Conservation (phyloP, 495 filamentous ascomycete genomes). For the Lentithecium fluviatile region DNA sequence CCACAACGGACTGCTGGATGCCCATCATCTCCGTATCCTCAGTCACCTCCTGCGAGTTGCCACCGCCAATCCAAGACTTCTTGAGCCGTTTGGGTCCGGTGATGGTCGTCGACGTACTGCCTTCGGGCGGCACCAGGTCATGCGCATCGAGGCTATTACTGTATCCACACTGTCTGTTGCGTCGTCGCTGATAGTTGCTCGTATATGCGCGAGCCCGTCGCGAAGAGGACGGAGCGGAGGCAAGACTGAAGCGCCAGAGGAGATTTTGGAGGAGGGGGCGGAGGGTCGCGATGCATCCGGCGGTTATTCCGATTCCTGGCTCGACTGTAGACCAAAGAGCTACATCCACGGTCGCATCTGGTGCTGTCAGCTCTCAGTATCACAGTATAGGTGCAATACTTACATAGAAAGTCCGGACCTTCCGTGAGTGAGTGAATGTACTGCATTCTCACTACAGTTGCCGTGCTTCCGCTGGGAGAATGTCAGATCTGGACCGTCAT, state of each 20-base stretch:
- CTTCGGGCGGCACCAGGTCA: slow-evolving; percentile 10
- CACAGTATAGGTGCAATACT: no score
- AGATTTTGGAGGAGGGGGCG: slow-evolving; percentile 35
- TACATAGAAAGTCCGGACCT: slow-evolving; percentile 40
- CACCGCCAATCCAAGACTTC: not conserved
- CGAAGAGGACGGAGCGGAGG: slow-evolving; percentile 1
- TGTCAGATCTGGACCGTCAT: slow-evolving; percentile 1
- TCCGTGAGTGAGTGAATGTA: slow-evolving; percentile 40
- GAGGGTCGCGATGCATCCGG: slow-evolving; percentile 39
- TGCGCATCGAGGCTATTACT: not conserved
- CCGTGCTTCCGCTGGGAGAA: slow-evolving; percentile 44
- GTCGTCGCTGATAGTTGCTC: not conserved
- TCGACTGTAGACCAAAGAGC: slow-evolving; percentile 43
- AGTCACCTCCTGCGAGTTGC: not conserved
- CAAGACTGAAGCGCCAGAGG: slow-evolving; percentile 9
- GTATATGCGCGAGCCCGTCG: not conserved
- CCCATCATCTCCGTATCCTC: slow-evolving; percentile 5
- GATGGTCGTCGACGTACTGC: slow-evolving; percentile 9
- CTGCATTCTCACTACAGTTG: slow-evolving; percentile 45
- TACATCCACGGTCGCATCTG: slow-evolving; percentile 34
- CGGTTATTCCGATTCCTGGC: slow-evolving; percentile 40
- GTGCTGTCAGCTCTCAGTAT: no score
- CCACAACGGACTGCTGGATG: slow-evolving; percentile 18
- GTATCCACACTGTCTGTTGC: not conserved
- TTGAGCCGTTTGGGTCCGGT: slow-evolving; percentile 5